phyloP scores from a whole-genome alignment of 2,329 filamentous ascomycete species.

The Fusarium napiforme region DNA sequence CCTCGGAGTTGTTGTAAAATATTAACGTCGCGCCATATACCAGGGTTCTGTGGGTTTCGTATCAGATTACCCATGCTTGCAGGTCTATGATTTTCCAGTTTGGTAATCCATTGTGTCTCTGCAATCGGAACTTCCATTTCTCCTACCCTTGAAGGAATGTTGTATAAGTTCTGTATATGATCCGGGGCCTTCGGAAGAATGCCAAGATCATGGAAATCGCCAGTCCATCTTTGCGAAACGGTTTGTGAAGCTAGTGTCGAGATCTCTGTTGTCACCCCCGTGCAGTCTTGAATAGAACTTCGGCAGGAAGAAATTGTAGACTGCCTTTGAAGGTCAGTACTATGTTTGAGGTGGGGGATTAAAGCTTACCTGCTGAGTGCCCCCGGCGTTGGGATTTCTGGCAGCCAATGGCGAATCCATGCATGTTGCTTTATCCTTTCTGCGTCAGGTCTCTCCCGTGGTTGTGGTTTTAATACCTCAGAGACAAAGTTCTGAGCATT shows the following conservation, averaged over 20 bases:
- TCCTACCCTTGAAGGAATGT: not conserved
- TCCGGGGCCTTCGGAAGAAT: not conserved
- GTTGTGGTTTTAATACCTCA: too few relatives aligned
- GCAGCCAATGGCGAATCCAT: not conserved
- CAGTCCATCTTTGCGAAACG: not conserved
- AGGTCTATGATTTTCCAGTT: too few relatives aligned
- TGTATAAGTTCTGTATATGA: too few relatives aligned
- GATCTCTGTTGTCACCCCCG: not conserved
- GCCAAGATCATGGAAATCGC: not conserved
- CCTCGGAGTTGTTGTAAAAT: not conserved
- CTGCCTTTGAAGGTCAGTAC: not conserved
- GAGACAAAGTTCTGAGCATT: too few relatives aligned
- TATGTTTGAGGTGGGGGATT: too few relatives aligned
- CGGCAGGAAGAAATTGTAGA: not conserved
- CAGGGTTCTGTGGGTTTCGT: not conserved
- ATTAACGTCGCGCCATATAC: fast-evolving
- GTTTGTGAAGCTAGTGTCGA: not conserved
- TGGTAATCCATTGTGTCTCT: too few relatives aligned
- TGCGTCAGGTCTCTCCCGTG: not conserved
- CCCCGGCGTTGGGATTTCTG: not conserved
- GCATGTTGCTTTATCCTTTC: not conserved
- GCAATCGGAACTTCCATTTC: not conserved
- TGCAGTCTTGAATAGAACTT: not conserved
- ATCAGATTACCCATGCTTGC: too few relatives aligned
- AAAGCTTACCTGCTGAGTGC: not conserved